Base-by-base conservation (phyloP, 805 yeast genomes). In the Priceomyces carsonii region DNA sequence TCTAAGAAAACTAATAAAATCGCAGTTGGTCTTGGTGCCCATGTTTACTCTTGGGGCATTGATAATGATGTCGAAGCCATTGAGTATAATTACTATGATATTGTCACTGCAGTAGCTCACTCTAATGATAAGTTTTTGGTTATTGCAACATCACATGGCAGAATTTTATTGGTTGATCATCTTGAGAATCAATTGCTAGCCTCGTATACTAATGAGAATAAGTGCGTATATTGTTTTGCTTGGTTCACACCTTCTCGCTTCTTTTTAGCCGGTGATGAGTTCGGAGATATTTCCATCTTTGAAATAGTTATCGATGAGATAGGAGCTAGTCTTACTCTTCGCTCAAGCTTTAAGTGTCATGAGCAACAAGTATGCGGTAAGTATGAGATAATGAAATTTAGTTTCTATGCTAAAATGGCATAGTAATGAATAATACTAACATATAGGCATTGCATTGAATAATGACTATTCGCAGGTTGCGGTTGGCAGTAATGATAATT, bases 401-500 rank as follows among this genome's bases (percentile, higher is more conserved):
- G 14, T 8, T 26, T 29, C 23, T 28, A 14, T 6, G 8, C 10
- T 21, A 10, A 21, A 8, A 21, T 10, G 24, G 24, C 9, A 8
- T 21, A 21, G 8, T 21, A 8, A 8, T 8, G 9, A 8, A 25
- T 8, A 25, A 12, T 13, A 52, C 60, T 53, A 52, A 52, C 55
- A 3, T 27, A 12, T 32, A 75, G 83, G 82, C 1, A 71, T 87
- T 12, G 79, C 85, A 4, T 55, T 87, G 10, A 79, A 76, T 42
- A 58, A 63, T 4, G 75, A 75, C 34, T 61, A 63, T 16, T 62
- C 67, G 1, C 81, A 82, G 36, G 50, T 86, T 22, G 89, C 95
- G 0, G 73, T 85, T 6, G 96, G 96, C 0, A 85, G 88, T 2
- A 89, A 89, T 54, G 95, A 89, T 52, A 87, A 89, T 50, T 65